Conservation (phyloP, 441 rosid species). For the Erodium moschatum region DNA sequence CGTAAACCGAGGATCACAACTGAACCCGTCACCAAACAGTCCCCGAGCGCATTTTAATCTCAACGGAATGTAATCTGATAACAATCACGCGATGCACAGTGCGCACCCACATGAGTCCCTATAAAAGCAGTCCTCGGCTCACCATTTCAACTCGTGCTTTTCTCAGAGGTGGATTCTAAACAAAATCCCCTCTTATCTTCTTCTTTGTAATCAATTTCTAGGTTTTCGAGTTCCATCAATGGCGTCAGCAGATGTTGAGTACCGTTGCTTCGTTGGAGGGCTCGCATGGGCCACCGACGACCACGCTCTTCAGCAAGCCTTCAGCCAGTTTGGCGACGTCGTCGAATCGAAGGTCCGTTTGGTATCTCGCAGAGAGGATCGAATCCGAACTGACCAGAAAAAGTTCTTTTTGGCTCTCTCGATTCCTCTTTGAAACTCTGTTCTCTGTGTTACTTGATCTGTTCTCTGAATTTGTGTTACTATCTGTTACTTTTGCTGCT, state of each 20-base stretch:
- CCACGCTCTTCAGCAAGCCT: neutral
- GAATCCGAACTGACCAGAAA: neutral
- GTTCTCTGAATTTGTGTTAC: neutral
- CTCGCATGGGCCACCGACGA: slow-evolving; percentile 7
- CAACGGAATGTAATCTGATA: neutral
- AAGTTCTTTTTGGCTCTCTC: neutral
- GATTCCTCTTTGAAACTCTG: neutral
- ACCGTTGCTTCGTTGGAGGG: neutral
- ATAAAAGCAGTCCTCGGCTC: neutral
- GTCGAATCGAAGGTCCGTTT: slow-evolving; percentile 2
- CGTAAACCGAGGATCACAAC: neutral
- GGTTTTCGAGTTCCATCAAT: neutral
- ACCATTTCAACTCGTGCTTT: neutral
- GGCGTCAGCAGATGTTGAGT: slow-evolving; percentile 1
- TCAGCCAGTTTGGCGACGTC: neutral
- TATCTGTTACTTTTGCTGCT: neutral
- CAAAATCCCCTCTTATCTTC: neutral
- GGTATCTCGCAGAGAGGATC: neutral
- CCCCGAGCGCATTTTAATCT: neutral
- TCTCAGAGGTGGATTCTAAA: no score
- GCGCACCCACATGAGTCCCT: neutral
- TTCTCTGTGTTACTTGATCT: slow-evolving; percentile 1
- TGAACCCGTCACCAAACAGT: neutral
- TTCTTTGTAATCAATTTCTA: neutral
- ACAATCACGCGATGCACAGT: neutral